Conservation (phyloP, 345 rosid genomes). For the Lagerstroemia speciosa region DNA sequence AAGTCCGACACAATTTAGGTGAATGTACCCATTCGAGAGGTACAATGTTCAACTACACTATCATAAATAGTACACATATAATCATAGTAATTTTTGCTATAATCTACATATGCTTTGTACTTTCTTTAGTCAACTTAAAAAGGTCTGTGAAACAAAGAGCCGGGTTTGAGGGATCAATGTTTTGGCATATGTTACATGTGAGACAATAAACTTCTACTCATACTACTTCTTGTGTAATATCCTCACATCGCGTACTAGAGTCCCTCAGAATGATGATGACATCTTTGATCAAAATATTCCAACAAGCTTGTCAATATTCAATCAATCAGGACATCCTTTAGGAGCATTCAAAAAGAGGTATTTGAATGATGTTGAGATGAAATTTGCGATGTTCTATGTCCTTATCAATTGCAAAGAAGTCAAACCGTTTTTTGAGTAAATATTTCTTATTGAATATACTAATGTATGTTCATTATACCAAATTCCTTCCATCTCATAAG, state of each 20-base stretch:
- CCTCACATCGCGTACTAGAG: not conserved
- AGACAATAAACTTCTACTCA: not conserved
- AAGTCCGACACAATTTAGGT: not conserved
- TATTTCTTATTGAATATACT: no score
- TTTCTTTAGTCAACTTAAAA: not conserved
- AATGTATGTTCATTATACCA: no score
- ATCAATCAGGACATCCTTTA: no score
- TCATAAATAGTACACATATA: not conserved
- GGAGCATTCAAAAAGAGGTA: no score
- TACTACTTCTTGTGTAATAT: not conserved
- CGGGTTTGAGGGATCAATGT: not conserved
- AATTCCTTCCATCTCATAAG: no score
- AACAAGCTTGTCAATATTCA: no score
- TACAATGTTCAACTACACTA: not conserved
- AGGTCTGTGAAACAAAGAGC: not conserved
- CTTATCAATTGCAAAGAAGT: no score
- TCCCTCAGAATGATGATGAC: not conserved
- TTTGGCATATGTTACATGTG: not conserved
- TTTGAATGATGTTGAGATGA: no score
- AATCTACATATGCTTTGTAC: not conserved
- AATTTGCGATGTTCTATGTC: no score
- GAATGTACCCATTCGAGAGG: slow-evolving; percentile 37
- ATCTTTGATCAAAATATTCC: no score
- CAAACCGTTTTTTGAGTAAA: no score
- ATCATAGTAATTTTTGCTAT: not conserved